Percentiles rank a stretch among this genome's conserved stretches.
Conservation (phyloP, 257 asterid species). For the Nicotiana attenuata region DNA sequence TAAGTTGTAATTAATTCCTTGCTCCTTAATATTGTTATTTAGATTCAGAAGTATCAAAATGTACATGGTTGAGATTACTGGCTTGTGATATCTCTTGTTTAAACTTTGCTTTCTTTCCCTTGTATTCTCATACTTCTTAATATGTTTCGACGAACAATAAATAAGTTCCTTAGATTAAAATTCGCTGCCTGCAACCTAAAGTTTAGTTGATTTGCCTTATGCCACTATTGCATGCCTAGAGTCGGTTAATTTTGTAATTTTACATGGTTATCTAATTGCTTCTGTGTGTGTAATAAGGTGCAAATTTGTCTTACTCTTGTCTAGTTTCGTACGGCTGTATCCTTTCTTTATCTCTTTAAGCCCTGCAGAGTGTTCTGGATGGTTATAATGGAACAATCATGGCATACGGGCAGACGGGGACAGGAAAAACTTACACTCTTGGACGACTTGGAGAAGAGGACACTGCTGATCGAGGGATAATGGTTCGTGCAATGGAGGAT, state of each 20-base stretch:
- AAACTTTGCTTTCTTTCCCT: background rate
- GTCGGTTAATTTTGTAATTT: background rate
- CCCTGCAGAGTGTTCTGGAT: slow-evolving; percentile 80
- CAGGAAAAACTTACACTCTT: slow-evolving; percentile 89
- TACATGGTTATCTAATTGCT: background rate
- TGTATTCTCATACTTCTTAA: background rate
- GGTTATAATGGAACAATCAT: slow-evolving; percentile 92
- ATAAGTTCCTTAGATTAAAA: background rate
- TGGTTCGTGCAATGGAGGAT: slow-evolving; percentile 92
- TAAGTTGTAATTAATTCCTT: background rate
- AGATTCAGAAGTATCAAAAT: background rate
- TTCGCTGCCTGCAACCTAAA: background rate
- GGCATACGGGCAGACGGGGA: slow-evolving; percentile 98
- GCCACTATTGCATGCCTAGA: background rate
- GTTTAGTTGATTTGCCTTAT: too few relatives aligned
- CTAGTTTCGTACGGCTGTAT: background rate
- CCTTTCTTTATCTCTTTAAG: background rate
- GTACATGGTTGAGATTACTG: background rate
- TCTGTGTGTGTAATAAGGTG: background rate
- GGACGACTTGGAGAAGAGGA: slow-evolving; percentile 83
- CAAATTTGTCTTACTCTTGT: background rate
- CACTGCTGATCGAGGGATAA: slow-evolving; percentile 79
- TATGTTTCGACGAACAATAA: background rate
- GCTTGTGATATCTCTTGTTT: background rate
- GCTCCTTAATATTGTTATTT: background rate